These are phyloP conservation scores for Anthracocystis walkeri DNA, from an alignment of 1,284 basidiomycete genomes.

Conservation along the genomic window DNA sequence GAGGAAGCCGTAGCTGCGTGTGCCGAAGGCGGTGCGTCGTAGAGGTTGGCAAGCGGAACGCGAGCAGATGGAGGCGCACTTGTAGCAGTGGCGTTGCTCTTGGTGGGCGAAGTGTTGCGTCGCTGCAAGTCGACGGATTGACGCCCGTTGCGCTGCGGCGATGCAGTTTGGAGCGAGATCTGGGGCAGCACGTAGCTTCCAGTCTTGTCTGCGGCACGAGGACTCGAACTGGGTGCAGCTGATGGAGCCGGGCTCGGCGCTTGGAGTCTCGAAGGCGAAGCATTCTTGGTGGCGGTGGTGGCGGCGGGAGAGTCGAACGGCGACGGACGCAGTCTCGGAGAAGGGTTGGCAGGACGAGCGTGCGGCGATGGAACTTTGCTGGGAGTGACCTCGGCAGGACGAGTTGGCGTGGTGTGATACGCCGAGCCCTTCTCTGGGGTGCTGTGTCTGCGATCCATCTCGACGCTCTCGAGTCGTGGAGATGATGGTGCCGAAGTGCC, in stretches of 20 bases:
- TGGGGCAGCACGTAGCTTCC: constrained; percentile 33
- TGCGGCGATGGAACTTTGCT: constrained; percentile 30
- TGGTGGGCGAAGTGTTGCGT: constrained; percentile 49
- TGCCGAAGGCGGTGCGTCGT: constrained; percentile 27
- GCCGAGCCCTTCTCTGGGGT: constrained; percentile 44
- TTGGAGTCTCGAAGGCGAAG: constrained; percentile 27
- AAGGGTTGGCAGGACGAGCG: constrained; percentile 42
- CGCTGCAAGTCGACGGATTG: constrained; percentile 35
- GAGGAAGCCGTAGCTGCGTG: constrained; percentile 19
- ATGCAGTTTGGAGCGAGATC: constrained; percentile 44
- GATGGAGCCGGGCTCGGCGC: constrained; percentile 18
- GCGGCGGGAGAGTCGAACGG: constrained; percentile 34
- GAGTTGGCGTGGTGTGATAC: constrained; percentile 32
- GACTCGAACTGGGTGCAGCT: constrained; percentile 15
- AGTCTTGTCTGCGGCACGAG: constrained; percentile 13
- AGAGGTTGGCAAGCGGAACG: constrained; percentile 32
- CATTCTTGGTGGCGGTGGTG: constrained; percentile 3
- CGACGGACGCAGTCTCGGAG: constrained; percentile 35
- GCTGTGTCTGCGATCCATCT: constrained; percentile 48
- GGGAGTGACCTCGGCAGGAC: constrained; percentile 22
- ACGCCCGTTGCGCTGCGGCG: constrained; percentile 42
- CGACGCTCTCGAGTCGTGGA: constrained; percentile 37
- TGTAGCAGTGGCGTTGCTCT: constrained; percentile 15
- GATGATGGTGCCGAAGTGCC: constrained; percentile 36
- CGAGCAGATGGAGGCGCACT: constrained; percentile 36